Percentiles rank a stretch among this genome's conserved stretches.
Conservation (phyloP, 2,329 filamentous ascomycete species). For the Monilinia polystroma region DNA sequence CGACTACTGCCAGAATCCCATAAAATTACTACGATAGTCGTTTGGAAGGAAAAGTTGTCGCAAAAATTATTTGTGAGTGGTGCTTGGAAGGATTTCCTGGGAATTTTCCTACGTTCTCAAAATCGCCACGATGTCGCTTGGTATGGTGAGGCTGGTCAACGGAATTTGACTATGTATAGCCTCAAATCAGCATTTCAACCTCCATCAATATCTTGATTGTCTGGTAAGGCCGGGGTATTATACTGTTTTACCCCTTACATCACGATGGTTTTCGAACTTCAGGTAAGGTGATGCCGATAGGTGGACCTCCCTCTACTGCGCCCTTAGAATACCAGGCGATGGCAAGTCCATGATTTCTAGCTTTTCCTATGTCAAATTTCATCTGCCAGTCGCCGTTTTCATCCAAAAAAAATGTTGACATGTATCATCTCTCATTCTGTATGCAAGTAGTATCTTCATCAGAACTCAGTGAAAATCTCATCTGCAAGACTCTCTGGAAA, state of each 20-base stretch:
- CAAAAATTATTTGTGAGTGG: not conserved
- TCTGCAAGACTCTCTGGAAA: slow-evolving; percentile 25
- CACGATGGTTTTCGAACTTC: slow-evolving; percentile 31
- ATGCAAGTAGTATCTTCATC: slow-evolving; percentile 24
- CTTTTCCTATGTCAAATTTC: slow-evolving; percentile 23
- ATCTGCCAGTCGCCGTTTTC: slow-evolving; percentile 22
- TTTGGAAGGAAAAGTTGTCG: not conserved
- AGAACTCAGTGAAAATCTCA: slow-evolving; percentile 13
- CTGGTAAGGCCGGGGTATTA: slow-evolving; percentile 20
- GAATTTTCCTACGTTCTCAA: not conserved
- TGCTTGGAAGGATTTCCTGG: not conserved
- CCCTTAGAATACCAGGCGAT: slow-evolving; percentile 31
- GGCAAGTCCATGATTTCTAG: slow-evolving; percentile 26
- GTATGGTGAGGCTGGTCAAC: slow-evolving; percentile 26
- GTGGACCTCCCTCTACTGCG: slow-evolving; percentile 31
- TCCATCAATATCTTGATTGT: slow-evolving; percentile 19
- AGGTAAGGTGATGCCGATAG: slow-evolving; percentile 34
- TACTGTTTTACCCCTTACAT: slow-evolving; percentile 33
- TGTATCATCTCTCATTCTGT: slow-evolving; percentile 18
- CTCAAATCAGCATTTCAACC: slow-evolving; percentile 22
- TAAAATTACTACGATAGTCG: not conserved
- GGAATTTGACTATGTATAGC: slow-evolving; percentile 24
- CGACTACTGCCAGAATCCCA: not conserved
- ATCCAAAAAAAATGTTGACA: slow-evolving; percentile 22
- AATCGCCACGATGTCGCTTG: slow-evolving; percentile 7